Conservation (phyloP, 1,284 basidiomycete species). For the Trichosporon sp. region DNA sequence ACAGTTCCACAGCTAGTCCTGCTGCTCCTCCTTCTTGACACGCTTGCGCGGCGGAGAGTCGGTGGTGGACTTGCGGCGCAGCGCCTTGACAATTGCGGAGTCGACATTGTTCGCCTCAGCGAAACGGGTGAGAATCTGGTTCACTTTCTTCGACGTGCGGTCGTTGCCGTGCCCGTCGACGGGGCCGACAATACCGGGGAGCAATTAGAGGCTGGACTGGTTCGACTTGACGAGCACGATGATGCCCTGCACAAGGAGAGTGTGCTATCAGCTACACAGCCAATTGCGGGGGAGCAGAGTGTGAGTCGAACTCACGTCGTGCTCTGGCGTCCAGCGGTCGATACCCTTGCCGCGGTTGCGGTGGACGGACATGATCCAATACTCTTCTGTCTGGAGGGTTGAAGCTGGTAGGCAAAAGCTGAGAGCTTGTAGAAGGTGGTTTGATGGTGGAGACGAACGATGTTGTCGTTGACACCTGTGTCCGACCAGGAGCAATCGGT, state of each 20-base stretch:
- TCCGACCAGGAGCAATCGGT: background rate
- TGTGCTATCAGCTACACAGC: background rate
- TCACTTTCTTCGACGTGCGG: background rate
- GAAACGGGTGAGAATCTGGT: conserved; percentile 8
- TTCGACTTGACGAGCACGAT: background rate
- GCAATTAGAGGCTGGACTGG: conserved; percentile 15
- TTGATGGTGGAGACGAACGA: background rate
- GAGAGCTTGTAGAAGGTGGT: background rate
- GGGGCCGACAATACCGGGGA: conserved; percentile 18
- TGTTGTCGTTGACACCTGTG: background rate
- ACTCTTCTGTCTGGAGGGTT: no score
- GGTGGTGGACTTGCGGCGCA: background rate
- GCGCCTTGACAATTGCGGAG: background rate
- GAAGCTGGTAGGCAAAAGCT: no score
- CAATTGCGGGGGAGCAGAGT: background rate
- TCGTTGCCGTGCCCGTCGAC: conserved; percentile 25
- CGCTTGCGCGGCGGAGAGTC: background rate
- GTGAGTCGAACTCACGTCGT: conserved; percentile 1
- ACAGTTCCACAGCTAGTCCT: background rate
- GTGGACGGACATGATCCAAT: background rate
- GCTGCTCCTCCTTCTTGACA: background rate
- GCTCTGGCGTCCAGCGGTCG: conserved; percentile 13
- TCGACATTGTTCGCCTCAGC: conserved; percentile 16
- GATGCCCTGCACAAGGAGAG: conserved; percentile 7
- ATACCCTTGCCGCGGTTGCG: conserved; percentile 10